These are phyloP conservation scores for Luvunga scandens DNA, from an alignment of 345 rosid species.

Conservation along the genomic window DNA sequence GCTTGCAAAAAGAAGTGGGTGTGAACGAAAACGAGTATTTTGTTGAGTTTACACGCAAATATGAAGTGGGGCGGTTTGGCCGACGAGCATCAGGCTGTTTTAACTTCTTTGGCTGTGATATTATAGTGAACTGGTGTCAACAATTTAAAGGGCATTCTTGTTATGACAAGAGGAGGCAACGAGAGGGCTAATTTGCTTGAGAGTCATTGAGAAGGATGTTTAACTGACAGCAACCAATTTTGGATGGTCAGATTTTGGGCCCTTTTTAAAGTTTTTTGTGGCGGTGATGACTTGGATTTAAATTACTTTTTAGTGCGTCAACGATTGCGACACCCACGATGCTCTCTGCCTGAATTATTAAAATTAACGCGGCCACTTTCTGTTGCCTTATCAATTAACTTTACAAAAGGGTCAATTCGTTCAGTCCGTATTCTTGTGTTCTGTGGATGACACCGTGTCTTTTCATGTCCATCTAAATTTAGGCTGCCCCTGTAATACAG, in stretches of 20 bases:
- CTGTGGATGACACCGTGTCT: neutral
- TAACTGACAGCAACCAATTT: constrained; percentile 3
- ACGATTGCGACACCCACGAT: constrained; percentile 2
- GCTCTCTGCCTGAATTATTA: neutral
- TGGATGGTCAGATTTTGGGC: neutral
- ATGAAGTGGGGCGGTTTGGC: neutral
- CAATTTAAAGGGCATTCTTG: constrained; percentile 7
- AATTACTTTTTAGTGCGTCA: neutral
- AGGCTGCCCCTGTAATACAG: too few relatives aligned
- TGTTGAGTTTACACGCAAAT: neutral
- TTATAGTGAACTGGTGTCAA: neutral
- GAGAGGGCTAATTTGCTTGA: neutral
- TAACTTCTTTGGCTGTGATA: constrained; percentile 8
- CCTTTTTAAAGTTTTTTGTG: neutral
- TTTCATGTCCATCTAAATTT: neutral
- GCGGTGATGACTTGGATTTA: neutral
- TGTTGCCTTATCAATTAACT: neutral
- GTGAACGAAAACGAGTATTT: neutral
- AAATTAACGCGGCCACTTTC: neutral
- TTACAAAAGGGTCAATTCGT: too few relatives aligned
- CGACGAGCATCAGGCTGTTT: neutral
- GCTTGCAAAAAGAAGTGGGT: neutral
- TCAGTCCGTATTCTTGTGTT: too few relatives aligned
- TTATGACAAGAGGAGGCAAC: constrained; percentile 13
- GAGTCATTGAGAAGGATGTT: constrained; percentile 9